These are phyloP conservation scores for Lachnellula suecica DNA, from an alignment of 2,329 filamentous ascomycete species.

Conservation along the genomic window DNA sequence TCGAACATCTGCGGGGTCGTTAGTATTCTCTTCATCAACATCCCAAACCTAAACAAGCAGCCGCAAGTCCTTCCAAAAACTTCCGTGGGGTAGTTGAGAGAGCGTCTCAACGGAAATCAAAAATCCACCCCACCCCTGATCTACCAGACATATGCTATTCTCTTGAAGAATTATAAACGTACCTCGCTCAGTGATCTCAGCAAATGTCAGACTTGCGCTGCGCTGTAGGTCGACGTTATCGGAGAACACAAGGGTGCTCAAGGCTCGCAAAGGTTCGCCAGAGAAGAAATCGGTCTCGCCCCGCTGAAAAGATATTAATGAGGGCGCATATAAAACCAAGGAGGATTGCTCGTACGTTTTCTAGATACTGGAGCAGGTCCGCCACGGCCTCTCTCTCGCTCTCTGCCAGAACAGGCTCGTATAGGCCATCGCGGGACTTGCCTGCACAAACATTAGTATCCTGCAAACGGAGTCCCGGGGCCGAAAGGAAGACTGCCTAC, in stretches of 20 bases:
- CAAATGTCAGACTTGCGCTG: conserved; percentile 96
- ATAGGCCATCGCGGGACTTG: conserved; percentile 76
- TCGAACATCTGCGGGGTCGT: conserved; percentile 71
- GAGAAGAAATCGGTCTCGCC: conserved; percentile 98
- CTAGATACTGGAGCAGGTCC: conserved; percentile 90
- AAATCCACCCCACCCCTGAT: not conserved
- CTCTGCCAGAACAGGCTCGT: conserved; percentile 87
- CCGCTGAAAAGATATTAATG: conserved; percentile 50
- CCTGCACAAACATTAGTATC: conserved; percentile 47
- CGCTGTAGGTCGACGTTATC: conserved; percentile 98
- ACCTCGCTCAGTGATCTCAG: conserved; percentile 98
- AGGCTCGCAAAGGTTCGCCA: conserved; percentile 86
- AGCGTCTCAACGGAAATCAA: not conserved
- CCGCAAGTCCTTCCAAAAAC: not conserved
- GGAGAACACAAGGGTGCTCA: conserved; percentile 96
- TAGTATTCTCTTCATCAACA: conserved; percentile 10
- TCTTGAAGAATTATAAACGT: conserved; percentile 33
- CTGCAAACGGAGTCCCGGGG: conserved; percentile 4
- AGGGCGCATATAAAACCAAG: not conserved
- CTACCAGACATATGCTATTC: conserved; percentile 5
- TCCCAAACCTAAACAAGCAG: not conserved
- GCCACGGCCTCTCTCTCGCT: conserved; percentile 96
- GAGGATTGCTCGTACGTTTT: conserved; percentile 67
- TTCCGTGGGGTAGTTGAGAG: not conserved
- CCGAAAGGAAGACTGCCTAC: conserved; percentile 31